phyloP scores from a whole-genome alignment of 2,329 filamentous ascomycete species.

The Colletotrichum ledebouriae region DNA sequence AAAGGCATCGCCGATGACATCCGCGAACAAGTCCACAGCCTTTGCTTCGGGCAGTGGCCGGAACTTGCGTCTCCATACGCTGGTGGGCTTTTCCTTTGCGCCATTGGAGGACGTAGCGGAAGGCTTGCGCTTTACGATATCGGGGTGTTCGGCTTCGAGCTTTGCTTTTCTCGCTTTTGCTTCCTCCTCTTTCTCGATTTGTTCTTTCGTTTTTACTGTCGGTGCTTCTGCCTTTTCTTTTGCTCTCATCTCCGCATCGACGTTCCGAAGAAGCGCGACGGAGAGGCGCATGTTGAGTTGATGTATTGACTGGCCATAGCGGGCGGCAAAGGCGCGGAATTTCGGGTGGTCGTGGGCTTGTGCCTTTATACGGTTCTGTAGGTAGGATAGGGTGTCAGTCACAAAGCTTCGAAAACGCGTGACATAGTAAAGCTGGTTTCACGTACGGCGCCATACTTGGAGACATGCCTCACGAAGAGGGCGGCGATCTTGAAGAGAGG shows the following conservation, averaged over 20 bases:
- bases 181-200: constrained; percentile 67
- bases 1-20: constrained; percentile 74
- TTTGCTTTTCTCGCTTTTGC: constrained; percentile 55
- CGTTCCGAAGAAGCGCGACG: constrained; percentile 70
- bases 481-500: constrained; percentile 77
- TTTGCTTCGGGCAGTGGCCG: constrained; percentile 73
- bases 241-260: constrained; percentile 68
- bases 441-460: constrained; percentile 77
- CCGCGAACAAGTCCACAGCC: constrained; percentile 76
- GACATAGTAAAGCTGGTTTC: neutral
- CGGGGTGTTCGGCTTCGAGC: constrained; percentile 46
- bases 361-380: constrained; percentile 75
- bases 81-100: constrained; percentile 51
- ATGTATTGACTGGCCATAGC: constrained; percentile 74
- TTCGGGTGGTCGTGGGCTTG: constrained; percentile 75
- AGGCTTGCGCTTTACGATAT: constrained; percentile 12
- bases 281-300: constrained; percentile 76
- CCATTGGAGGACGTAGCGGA: neutral
- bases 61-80: constrained; percentile 74
- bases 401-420: neutral
- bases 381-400: constrained; percentile 31
- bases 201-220: constrained; percentile 75
- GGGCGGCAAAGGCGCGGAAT: constrained; percentile 72
- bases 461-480: constrained; percentile 74
- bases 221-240: constrained; percentile 74